Evolutionary conservation across 2,329 filamentous ascomycete species (phyloP).

Genomic region (Trichoderma endophyticum): DNA sequence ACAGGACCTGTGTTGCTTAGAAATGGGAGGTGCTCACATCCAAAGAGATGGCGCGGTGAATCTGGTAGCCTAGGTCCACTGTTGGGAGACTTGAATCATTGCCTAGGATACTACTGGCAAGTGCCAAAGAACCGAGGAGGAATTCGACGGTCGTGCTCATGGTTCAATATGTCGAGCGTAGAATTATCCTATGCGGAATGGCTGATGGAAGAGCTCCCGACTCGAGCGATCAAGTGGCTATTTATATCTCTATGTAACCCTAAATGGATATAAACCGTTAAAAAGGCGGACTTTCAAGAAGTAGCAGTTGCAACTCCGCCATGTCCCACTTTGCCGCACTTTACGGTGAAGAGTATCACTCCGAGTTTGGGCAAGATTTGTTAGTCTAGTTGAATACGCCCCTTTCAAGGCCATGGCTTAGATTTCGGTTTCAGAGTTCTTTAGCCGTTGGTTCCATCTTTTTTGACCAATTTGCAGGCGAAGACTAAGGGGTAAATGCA

Average conservation of each 20-base stretch:
- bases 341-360: background rate
- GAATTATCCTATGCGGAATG: background rate
- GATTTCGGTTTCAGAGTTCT: background rate
- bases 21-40: background rate
- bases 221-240: background rate
- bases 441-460: background rate
- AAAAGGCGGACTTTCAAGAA: background rate
- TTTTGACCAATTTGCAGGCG: background rate
- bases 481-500: background rate
- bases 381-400: background rate
- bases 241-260: background rate
- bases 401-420: background rate
- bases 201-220: background rate
- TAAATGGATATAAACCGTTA: background rate
- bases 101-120: background rate
- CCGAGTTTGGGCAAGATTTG: background rate
- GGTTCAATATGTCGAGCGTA: background rate
- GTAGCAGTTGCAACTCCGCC: background rate
- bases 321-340: background rate
- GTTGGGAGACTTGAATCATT: background rate
- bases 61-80: background rate
- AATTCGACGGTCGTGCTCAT: background rate
- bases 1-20: background rate
- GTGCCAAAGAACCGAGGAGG: background rate
- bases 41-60: background rate